Evolutionary conservation across 257 asterid genomes (phyloP), one percentile per base, ranked within the genome.

Genomic region (Dorcoceras hygrometricum): DNA sequence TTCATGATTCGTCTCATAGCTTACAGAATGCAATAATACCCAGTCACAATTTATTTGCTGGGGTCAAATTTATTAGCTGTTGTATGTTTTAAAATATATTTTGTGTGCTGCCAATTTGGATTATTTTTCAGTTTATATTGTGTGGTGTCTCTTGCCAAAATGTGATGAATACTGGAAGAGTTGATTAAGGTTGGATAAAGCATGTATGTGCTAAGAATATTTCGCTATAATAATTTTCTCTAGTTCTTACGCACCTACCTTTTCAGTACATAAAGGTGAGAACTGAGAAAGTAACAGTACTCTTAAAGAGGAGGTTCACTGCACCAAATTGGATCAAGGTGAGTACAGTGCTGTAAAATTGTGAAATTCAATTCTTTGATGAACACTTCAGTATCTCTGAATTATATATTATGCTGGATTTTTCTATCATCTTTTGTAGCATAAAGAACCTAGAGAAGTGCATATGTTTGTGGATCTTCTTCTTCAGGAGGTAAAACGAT

Each of bases 271-370:
- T 88, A 77, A 85, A 78, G 76, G 75, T 80, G 88, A 83, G 96
- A 88, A 87, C 89, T 56, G 95, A 80, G 69, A 93, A 78, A 73
- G 82, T 90, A 81, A 84, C 97, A 59, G 80, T 82, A 77, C 82
- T 93, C 67, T 69, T 90, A 79, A 89, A 79, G 77, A 93, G 82
- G 86, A 86, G 99, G 85, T 88, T 93, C 75, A 82, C 90, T 57
- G 84, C 99, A 23, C 99, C 97, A 51, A 90, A 93, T 77, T 93
- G 99, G 99, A 76, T 88, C 72, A 93, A 88, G 95, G 99, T 93
- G 69, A 66, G 89, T 72, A 66, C 22, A 28, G 58, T 70, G 39
- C 53, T 11, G 32, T 23, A 22, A 19, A n/a, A 36, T 11, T 59
- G 56, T 43, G 26, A 65, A 53, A 74, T 68, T 60, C 23, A 18